Conservation (phyloP, 495 filamentous ascomycete genomes). For the Aspergillus panamensis region DNA sequence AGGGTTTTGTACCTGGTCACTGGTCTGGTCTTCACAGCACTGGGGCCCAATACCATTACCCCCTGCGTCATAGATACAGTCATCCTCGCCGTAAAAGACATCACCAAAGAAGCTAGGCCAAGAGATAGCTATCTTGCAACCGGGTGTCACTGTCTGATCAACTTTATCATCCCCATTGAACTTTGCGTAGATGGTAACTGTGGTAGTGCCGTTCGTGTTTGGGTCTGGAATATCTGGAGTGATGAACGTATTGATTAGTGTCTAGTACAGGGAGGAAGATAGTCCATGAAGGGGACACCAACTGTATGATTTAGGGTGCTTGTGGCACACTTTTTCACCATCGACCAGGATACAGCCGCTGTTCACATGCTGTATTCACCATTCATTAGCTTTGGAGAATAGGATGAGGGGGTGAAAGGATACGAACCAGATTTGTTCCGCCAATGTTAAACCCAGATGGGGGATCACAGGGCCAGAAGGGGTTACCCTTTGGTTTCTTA, state of each 20-base stretch:
- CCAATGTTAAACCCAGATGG: neutral
- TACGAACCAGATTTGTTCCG: neutral
- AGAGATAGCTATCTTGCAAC: neutral
- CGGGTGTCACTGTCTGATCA: neutral
- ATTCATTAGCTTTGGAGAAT: neutral
- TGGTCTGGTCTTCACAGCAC: neutral
- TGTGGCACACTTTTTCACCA: neutral
- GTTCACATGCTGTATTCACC: neutral
- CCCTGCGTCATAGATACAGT: neutral
- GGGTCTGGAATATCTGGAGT: neutral
- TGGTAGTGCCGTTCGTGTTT: neutral
- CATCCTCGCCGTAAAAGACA: neutral
- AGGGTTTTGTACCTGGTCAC: neutral
- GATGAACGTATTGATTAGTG: no score
- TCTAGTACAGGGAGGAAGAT: neutral
- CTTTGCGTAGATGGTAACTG: neutral
- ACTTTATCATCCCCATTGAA: neutral
- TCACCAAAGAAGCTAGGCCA: neutral
- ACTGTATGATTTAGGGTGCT: neutral
- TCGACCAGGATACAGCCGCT: neutral
- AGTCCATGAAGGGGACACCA: neutral
- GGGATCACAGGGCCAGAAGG: neutral
- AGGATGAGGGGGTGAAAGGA: neutral
- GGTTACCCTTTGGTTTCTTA: neutral
- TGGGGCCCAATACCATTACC: neutral